phyloP scores from a whole-genome alignment of 2,329 filamentous ascomycete species.

The Didymella arachidicola region DNA sequence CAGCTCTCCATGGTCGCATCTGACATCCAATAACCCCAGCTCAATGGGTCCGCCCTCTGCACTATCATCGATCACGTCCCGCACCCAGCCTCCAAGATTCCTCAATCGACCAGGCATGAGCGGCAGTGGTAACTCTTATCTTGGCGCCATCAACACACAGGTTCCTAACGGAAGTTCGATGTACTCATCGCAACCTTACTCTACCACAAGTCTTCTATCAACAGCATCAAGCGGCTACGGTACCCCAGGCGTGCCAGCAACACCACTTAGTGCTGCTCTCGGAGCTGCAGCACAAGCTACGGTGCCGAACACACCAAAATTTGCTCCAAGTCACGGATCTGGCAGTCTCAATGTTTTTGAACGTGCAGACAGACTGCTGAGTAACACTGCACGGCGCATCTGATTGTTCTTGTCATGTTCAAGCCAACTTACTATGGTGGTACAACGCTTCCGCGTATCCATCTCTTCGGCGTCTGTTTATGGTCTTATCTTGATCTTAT shows the following conservation, averaged over 20 bases:
- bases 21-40: constrained; percentile 51
- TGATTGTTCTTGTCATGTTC: constrained; percentile 12
- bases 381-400: constrained; percentile 41
- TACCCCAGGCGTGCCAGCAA: constrained; percentile 73
- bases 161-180: constrained; percentile 41
- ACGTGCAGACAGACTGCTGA: constrained; percentile 45
- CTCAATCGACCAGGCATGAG: constrained; percentile 38
- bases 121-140: constrained; percentile 36
- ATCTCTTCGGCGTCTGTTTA: background rate
- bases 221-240: constrained; percentile 56
- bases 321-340: constrained; percentile 30
- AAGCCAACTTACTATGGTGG: background rate
- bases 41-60: constrained; percentile 40
- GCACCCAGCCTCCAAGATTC: constrained; percentile 45
- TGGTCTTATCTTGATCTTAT: background rate
- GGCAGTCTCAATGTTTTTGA: constrained; percentile 48
- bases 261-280: constrained; percentile 85
- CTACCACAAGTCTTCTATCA: constrained; percentile 38
- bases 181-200: constrained; percentile 40
- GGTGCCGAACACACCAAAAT: constrained; percentile 67
- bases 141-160: constrained; percentile 49
- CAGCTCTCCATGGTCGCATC: constrained; percentile 68
- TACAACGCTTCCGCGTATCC: background rate
- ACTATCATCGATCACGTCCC: constrained; percentile 47
- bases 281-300: constrained; percentile 91